Evolutionary conservation across 805 yeast species (phyloP), one percentile per base, ranked within the genome.

Genomic region (Cyberlindnera galapagoensis): DNA sequence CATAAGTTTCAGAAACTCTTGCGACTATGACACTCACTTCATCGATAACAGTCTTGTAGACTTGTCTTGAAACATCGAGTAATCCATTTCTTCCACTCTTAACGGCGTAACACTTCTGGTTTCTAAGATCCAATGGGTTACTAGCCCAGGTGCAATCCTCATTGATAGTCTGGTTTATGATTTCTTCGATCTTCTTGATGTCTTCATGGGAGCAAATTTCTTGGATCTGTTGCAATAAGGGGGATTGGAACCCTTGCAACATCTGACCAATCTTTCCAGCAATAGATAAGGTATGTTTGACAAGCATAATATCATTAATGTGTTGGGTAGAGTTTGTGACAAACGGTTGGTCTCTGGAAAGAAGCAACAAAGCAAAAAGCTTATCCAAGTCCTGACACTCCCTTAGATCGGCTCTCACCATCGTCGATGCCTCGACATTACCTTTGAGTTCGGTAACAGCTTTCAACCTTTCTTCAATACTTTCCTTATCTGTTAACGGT

Each of bases 81-180:
- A 69, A 40, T 0, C 74, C 74, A 44, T 69, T 68, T 3, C 50
- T 43, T 0, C 71, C 71, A 22, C 61, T 47, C 36, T 55, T 67
- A 0, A 68, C 62, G 0, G 74, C 72, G 46, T 62, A 65, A 18
- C 63, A 54, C 38, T 56, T 54, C 35, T 67, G 74, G 38, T 65
- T 67, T 39, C 58, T 61, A 21, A 67, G 40, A 28, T 68, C 69
- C 5, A 63, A 38, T 1, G 62, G 46, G 2, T 57, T 48, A 0
- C 46, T 45, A 0, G 68, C 71, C 71, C 69, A 64, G 3, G 36
- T 31, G 30, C 66, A 60, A 37, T 66, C 71, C 21, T 63, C 67
- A 40, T 65, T 67, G 7, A 68, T 57, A 20, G 44, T 49, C 3
- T 44, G 45, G 28, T 60, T 37, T 2, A 68, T 61, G 6, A 49